Base-by-base conservation (phyloP, 2,329 filamentous ascomycete species). In the Gaeumannomyces sp. region DNA sequence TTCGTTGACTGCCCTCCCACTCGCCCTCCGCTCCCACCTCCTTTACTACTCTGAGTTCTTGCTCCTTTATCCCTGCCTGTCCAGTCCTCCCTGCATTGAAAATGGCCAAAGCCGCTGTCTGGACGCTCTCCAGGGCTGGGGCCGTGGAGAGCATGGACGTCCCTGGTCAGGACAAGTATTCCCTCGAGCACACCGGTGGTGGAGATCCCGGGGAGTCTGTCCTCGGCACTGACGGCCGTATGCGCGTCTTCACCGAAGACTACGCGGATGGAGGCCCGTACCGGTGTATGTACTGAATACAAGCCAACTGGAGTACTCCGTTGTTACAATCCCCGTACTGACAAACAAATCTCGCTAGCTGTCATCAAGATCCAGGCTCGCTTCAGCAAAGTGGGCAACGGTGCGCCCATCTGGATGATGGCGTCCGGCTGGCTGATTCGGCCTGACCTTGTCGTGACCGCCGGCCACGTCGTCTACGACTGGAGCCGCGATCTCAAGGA, bases 401-500 rank as follows among this genome's bases (percentile, higher is more conserved):
- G 16, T 1, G 3, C 16, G 16, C 4, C 33, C 5, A 4, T 19
- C 14, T 53, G n/a, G 45, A 53, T 53, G 45, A 53, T 53, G 45
- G 45, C 22, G 22, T 53, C 45, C 8, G 45, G 45, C n/a, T 53
- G 45, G 45, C 45, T 53, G 45, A 53, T 53, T 22, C 3, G 25
- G n/a, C 45, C 45, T 1, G 25, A n/a, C 45, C 45, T 53, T 22
- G 13, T 53, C 45, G 22, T 53, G 7, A 53, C 45, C 22, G 45
- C 45, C 7, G 45, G 45, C 19, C 45, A 53, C 45, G 45, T 25
- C 45, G 22, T n/a, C 22, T 53, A n/a, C 22, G 45, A 53, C 45
- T 53, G 45, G 45, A 71, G 61, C 22, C 68, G 68, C 22, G 66
- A 68, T 6, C 59, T 72, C 1, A 68, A 68, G 1, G 63, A 68